Evolutionary conservation across 1,284 basidiomycete genomes (phyloP).

Genomic region (Xanthoconium separans): DNA sequence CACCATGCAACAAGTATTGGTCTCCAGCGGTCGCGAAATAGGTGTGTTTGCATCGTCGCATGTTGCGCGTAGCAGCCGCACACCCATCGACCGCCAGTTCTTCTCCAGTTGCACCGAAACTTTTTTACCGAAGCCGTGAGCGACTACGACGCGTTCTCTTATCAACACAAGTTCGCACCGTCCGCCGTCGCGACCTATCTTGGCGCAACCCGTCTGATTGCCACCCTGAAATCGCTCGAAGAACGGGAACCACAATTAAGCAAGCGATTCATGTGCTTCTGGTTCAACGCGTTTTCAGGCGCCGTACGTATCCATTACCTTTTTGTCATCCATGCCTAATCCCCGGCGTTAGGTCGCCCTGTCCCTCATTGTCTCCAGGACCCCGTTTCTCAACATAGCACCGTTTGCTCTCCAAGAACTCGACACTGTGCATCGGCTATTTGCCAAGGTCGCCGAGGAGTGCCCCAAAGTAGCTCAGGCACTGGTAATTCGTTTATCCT

Average conservation of each 20-base stretch:
- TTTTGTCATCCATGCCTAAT: not conserved
- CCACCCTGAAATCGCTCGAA: slow-evolving; percentile 58
- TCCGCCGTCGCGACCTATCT: slow-evolving; percentile 73
- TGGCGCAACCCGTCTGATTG: slow-evolving; percentile 61
- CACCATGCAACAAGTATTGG: slow-evolving; percentile 68
- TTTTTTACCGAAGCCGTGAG: slow-evolving; percentile 72
- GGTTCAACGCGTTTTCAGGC: slow-evolving; percentile 77
- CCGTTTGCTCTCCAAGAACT: slow-evolving; percentile 52
- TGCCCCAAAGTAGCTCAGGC: slow-evolving; percentile 49
- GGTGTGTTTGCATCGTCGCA: slow-evolving; percentile 40
- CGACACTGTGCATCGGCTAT: slow-evolving; percentile 46
- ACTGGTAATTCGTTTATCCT: slow-evolving; percentile 36
- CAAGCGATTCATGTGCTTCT: slow-evolving; percentile 72
- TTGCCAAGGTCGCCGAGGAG: slow-evolving; percentile 45
- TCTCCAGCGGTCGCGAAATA: slow-evolving; percentile 65
- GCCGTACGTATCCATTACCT: slow-evolving; percentile 49
- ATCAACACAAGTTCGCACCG: slow-evolving; percentile 65
- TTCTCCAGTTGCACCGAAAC: slow-evolving; percentile 73
- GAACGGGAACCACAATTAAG: slow-evolving; percentile 61
- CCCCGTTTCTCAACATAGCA: slow-evolving; percentile 50
- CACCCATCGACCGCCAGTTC: slow-evolving; percentile 40
- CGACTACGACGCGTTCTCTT: slow-evolving; percentile 55
- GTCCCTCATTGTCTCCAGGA: slow-evolving; percentile 53
- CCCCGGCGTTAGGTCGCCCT: slow-evolving; percentile 55
- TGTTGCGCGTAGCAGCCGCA: slow-evolving; percentile 2